Conservation (phyloP, 1,284 basidiomycete genomes). For the Ganoderma sinense region DNA sequence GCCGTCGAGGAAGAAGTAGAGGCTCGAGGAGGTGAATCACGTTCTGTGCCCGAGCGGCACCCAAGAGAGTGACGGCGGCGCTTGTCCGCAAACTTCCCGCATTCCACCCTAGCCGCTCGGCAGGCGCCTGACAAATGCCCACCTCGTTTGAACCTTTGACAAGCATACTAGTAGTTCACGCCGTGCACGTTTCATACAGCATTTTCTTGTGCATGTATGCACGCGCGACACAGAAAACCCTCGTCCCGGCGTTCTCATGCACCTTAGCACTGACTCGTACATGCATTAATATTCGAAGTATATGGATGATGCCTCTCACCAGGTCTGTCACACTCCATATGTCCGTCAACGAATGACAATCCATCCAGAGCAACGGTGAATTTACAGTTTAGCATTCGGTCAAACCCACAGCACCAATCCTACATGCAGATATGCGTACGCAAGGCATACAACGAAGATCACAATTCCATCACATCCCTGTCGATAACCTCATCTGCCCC, state of each 20-base stretch:
- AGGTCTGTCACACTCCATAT: neutral
- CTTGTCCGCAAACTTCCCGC: slow-evolving; percentile 31
- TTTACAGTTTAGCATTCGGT: neutral
- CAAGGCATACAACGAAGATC: neutral
- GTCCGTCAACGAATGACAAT: neutral
- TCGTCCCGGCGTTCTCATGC: no score
- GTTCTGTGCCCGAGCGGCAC: slow-evolving; percentile 18
- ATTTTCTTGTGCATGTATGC: no score
- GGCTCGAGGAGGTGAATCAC: slow-evolving; percentile 24
- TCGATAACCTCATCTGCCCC: neutral
- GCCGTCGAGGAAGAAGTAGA: slow-evolving; percentile 10
- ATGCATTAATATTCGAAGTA: neutral
- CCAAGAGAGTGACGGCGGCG: slow-evolving; percentile 3
- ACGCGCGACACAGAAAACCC: no score
- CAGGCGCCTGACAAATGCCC: slow-evolving; percentile 21
- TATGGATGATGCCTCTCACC: neutral
- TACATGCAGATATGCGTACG: neutral
- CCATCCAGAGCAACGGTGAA: no score
- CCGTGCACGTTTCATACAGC: no score
- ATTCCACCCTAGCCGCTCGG: neutral
- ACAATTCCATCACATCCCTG: neutral
- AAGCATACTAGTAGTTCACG: neutral
- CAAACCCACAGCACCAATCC: neutral
- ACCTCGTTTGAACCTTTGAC: neutral
- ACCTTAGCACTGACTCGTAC: no score